A percentile compares a stretch with the other conserved stretches of the same genome.
Evolutionary conservation across 768 basidiomycete genomes (phyloP).

Genomic region (Tulasnella sp.): DNA sequence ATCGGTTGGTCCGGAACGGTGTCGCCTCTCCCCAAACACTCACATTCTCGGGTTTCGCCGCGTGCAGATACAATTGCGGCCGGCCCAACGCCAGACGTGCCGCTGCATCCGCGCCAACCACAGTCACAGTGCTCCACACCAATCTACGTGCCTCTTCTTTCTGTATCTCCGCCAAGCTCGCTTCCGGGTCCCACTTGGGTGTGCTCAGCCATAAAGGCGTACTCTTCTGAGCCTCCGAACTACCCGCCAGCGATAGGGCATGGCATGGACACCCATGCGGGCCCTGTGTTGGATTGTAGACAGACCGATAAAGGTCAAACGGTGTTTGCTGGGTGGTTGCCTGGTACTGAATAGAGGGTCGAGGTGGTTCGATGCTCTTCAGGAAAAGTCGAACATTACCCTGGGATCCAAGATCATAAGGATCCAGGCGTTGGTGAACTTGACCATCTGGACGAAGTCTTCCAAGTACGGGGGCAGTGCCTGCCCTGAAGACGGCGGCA

Average conservation of each 20-base stretch:
- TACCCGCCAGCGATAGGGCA: background rate
- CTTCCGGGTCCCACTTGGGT: slow-evolving; percentile 13
- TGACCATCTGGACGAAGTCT: background rate
- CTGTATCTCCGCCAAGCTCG: slow-evolving; percentile 6
- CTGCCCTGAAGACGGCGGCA: slow-evolving; percentile 5
- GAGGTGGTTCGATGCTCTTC: background rate
- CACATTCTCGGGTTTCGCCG: slow-evolving; percentile 16
- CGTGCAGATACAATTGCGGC: slow-evolving; percentile 8
- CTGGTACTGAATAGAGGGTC: background rate
- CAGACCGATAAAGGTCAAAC: background rate
- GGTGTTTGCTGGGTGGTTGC: slow-evolving; percentile 8
- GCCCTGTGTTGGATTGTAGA: no score
- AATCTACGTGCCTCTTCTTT: slow-evolving; percentile 16
- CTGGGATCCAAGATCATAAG: no score
- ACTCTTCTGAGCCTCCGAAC: background rate
- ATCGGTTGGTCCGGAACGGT: no score
- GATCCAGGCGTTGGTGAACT: no score
- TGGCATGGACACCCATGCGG: slow-evolving; percentile 12
- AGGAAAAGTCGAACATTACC: no score
- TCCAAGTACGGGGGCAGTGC: slow-evolving; percentile 8
- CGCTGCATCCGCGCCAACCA: slow-evolving; percentile 8
- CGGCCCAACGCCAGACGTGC: slow-evolving; percentile 10
- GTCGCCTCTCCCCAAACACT: no score
- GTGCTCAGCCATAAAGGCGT: slow-evolving; percentile 18
- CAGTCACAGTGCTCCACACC: slow-evolving; percentile 17